A percentile compares a stretch with the other conserved stretches of the same genome.
phyloP scores from a whole-genome alignment of 495 filamentous ascomycete species.

The Aspergillus avenaceus region DNA sequence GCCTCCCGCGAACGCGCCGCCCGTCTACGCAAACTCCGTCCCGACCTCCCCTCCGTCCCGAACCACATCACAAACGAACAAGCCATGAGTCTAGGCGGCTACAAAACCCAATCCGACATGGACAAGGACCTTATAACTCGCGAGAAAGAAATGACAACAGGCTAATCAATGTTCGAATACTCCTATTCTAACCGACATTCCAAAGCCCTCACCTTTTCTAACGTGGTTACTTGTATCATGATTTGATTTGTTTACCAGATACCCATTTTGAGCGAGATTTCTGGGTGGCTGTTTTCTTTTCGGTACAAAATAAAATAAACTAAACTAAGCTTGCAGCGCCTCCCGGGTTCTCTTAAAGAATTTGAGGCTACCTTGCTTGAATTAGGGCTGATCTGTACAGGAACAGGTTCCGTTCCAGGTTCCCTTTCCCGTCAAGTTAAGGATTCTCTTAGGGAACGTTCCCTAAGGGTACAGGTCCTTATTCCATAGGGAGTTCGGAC shows the following conservation, averaged over 20 bases:
- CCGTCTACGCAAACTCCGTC: slow-evolving; percentile 26
- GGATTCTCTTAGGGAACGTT: too few relatives aligned
- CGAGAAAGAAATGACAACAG: slow-evolving; percentile 17
- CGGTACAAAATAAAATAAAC: background rate
- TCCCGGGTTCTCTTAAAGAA: too few relatives aligned
- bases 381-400: too few relatives aligned
- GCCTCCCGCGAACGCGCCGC: slow-evolving; percentile 24
- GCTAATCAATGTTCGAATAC: too few relatives aligned
- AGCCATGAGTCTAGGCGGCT: slow-evolving; percentile 26
- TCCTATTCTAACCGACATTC: too few relatives aligned
- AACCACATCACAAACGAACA: slow-evolving; percentile 21
- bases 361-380: too few relatives aligned
- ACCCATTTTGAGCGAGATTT: slow-evolving; percentile 6
- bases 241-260: slow-evolving; percentile 7
- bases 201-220: background rate
- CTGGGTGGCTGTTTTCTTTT: background rate
- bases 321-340: background rate
- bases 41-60: slow-evolving; percentile 22
- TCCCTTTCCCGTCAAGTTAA: too few relatives aligned
- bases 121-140: slow-evolving; percentile 22
- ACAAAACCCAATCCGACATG: slow-evolving; percentile 28
- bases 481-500: too few relatives aligned
- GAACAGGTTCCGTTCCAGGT: too few relatives aligned
- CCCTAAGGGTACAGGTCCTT: too few relatives aligned
- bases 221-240: background rate